Evolutionary conservation across 306 rosid species (phyloP), one percentile per base, ranked within the genome.

Genomic region (Erythrophleum fordii): DNA sequence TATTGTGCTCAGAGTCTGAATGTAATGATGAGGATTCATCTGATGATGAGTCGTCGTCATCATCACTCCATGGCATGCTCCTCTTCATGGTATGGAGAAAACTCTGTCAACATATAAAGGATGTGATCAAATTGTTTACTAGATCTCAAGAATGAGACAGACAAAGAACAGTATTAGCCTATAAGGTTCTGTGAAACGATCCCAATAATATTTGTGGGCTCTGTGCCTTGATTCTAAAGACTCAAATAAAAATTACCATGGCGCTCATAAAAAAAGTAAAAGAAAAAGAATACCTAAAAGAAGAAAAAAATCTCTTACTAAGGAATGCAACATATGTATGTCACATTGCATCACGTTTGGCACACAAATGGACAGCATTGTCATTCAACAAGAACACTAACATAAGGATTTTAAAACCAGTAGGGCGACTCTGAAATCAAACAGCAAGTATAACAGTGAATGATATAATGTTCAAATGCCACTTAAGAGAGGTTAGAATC

Each of bases 1-100:
- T 79, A 51, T 82, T 86, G 55, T 73, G 77, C 44, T 86, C 97
- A 48, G 88, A 73, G 58, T 85, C 91, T 26, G 95, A 84, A 80
- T 72, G 82, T 29, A 81, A 78, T 77, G 87, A 81, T 2, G 92
- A 85, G 2, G 92, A 91, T 41, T 86, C 92, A 35, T 85, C 83
- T 0, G 84, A 75, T 5, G 88, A 91, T 5, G 93, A 88, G 37
- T 85, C 89, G 23, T 80, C 90, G 20, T 86, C 89, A 77, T 85
- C 89, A 67, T 88, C 94, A 77, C 86, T 90, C 97, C 98, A 93
- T 23, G 93, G 91, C 83, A 89, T 83, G 60, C 90, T 58, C 83
- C 97, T 91, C 90, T 95, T 93, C 99, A 95, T 95, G 14, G 73
- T 77, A 44, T n/a, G 28, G 18, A 72, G 2, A 52, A 52, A 77